Evolutionary conservation across 345 rosid genomes (phyloP).

Genomic region (Citrus cavaleriei): DNA sequence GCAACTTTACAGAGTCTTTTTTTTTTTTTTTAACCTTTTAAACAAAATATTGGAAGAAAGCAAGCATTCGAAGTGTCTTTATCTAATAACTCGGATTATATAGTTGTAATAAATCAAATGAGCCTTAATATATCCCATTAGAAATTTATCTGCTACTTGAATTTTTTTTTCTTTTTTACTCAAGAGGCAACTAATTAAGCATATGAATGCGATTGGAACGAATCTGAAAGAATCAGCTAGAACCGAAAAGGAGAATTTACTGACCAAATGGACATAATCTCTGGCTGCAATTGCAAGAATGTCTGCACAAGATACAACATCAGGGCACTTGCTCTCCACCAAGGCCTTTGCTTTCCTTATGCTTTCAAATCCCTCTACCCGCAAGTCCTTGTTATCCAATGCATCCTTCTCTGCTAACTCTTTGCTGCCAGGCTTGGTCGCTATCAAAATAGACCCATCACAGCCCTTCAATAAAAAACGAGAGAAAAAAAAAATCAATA

Average conservation of each 20-base stretch:
- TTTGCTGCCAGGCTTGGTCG: conserved; percentile 54
- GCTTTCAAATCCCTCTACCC: conserved; percentile 61
- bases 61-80: neutral
- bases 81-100: neutral
- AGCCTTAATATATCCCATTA: neutral
- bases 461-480: conserved; percentile 55
- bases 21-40: neutral
- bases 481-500: neutral
- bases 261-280: conserved; percentile 68
- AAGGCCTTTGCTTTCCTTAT: conserved; percentile 59
- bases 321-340: conserved; percentile 80
- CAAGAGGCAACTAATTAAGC: neutral
- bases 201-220: neutral
- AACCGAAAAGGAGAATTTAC: neutral
- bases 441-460: conserved; percentile 73
- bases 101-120: neutral
- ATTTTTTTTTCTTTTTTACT: neutral
- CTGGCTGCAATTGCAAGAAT: conserved; percentile 85
- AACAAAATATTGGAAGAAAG: neutral
- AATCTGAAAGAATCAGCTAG: neutral
- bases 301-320: conserved; percentile 81
- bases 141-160: neutral
- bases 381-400: conserved; percentile 58
- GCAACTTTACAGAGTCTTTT: neutral
- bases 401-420: conserved; percentile 72